Conservation (phyloP, 2,329 filamentous ascomycete species). For the Pyrenophora seminiperda region DNA sequence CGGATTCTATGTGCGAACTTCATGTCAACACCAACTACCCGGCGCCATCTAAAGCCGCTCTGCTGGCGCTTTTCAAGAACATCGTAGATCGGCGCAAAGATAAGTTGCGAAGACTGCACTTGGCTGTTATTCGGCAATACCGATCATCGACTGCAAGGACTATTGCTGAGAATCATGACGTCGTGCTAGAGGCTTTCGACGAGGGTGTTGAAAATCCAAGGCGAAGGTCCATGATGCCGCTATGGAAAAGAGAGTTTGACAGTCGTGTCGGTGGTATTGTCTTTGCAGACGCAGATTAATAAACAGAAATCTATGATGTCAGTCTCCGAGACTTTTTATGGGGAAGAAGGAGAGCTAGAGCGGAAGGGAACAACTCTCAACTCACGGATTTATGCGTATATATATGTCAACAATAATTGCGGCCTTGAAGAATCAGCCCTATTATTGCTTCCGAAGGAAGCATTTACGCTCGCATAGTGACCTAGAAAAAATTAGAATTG, state of each 20-base stretch:
- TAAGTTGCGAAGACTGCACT: constrained; percentile 26
- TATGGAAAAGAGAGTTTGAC: constrained; percentile 42
- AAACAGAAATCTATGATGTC: too few species aligned
- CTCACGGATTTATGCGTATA: too few species aligned
- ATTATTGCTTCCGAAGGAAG: too few species aligned
- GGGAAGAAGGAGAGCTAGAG: too few species aligned
- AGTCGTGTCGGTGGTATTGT: constrained; percentile 30
- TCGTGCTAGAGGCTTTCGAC: constrained; percentile 33
- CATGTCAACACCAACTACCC: constrained; percentile 41
- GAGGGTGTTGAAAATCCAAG: constrained; percentile 12
- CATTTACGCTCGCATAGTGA: too few species aligned
- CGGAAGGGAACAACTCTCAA: too few species aligned
- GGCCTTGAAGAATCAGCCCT: too few species aligned
- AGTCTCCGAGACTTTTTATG: too few species aligned
- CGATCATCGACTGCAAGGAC: constrained; percentile 19
- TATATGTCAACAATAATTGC: too few species aligned
- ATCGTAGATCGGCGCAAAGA: constrained; percentile 29
- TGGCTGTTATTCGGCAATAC: constrained; percentile 36
- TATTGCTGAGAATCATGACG: constrained; percentile 21
- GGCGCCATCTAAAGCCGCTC: constrained; percentile 24
- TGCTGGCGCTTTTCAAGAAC: constrained; percentile 39
- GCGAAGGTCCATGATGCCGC: constrained; percentile 37
- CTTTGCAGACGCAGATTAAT: neutral
- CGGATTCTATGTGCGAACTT: constrained; percentile 33
- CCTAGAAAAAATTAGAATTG: too few species aligned